Conservation (phyloP, 2,329 filamentous ascomycete genomes). For the Trichoderma simmonsii region DNA sequence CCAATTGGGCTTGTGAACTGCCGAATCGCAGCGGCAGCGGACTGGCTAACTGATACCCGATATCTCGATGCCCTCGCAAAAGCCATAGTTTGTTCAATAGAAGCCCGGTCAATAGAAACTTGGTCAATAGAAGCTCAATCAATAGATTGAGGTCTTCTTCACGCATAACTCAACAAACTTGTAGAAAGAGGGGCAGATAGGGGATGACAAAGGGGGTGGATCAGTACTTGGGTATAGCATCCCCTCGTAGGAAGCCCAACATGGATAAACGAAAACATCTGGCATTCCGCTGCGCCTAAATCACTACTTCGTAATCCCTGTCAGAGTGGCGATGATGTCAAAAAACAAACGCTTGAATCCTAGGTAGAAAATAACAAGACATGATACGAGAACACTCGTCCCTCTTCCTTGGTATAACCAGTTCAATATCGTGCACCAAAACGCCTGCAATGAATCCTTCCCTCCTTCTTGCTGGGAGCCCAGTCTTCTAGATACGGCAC, state of each 20-base stretch:
- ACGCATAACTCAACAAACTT: background rate
- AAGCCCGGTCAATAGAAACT: background rate
- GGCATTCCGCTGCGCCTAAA: background rate
- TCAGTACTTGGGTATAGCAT: background rate
- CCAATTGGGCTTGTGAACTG: background rate
- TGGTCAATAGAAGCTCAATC: background rate
- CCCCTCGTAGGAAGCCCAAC: background rate
- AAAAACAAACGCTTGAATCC: constrained; percentile 12
- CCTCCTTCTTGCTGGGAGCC: background rate
- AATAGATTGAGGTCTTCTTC: background rate
- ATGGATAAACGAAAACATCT: background rate
- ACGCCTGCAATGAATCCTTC: constrained; percentile 27
- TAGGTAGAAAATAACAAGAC: constrained; percentile 21
- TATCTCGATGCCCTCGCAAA: background rate
- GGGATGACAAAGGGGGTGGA: background rate
- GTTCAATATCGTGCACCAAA: constrained; percentile 32
- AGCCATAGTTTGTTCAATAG: background rate
- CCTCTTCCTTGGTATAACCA: constrained; percentile 32
- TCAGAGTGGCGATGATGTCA: background rate
- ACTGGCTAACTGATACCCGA: background rate
- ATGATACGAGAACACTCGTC: constrained; percentile 9
- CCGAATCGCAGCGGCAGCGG: background rate
- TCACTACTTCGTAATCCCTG: background rate
- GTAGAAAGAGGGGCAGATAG: background rate
- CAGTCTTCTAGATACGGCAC: background rate